Evolutionary conservation across 2,329 filamentous ascomycete species (phyloP).

Genomic region (Polytolypa hystricis): DNA sequence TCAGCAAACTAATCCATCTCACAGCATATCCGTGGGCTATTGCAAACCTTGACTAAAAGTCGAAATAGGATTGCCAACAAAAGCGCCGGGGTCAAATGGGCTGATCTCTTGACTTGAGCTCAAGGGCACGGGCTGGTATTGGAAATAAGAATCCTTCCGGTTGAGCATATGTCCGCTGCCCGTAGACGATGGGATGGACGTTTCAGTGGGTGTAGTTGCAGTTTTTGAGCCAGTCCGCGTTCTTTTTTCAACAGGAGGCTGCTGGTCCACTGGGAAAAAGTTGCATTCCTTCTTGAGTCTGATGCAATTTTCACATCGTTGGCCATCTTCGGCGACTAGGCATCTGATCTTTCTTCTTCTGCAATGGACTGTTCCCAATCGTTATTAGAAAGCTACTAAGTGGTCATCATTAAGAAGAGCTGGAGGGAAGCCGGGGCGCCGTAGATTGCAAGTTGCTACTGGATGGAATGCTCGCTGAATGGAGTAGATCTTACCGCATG

Average conservation of each 20-base stretch:
- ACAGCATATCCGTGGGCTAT: background rate
- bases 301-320: conserved; percentile 83
- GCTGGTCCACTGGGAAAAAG: conserved; percentile 80
- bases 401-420: conserved; percentile 5
- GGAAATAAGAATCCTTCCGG: conserved; percentile 26
- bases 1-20: conserved; percentile 6
- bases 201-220: conserved; percentile 34
- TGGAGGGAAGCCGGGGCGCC: no score
- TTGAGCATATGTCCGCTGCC: conserved; percentile 20
- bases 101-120: conserved; percentile 25
- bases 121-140: conserved; percentile 26
- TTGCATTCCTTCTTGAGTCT: conserved; percentile 88
- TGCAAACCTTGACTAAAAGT: conserved; percentile 27
- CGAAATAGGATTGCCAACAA: conserved; percentile 23
- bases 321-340: conserved; percentile 61
- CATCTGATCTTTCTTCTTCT: conserved; percentile 89
- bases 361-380: conserved; percentile 59
- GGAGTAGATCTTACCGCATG: conserved; percentile 64
- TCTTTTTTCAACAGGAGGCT: conserved; percentile 43
- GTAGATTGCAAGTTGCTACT: no score
- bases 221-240: conserved; percentile 33
- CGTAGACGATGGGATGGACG: conserved; percentile 39
- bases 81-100: conserved; percentile 21
- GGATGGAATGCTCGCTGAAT: no score
- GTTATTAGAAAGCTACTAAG: conserved; percentile 1